phyloP scores from a whole-genome alignment of 441 rosid genomes.

The Macaranga tanarius region DNA sequence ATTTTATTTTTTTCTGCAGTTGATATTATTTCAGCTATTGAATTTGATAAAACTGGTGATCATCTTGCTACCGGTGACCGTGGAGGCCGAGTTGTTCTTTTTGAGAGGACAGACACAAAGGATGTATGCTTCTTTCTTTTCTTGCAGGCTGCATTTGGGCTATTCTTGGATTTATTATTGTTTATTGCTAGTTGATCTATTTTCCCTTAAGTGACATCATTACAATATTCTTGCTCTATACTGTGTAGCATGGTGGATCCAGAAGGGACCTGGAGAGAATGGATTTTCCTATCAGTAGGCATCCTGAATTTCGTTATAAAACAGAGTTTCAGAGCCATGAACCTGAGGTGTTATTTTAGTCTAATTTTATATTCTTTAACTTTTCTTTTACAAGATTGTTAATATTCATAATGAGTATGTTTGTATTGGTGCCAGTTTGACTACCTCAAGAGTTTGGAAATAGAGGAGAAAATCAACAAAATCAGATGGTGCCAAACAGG shows the following conservation, averaged over 20 bases:
- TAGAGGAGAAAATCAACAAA: constrained; percentile 97
- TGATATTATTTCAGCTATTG: constrained; percentile 93
- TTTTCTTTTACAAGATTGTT: background rate
- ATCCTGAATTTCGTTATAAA: constrained; percentile 92
- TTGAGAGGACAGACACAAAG: constrained; percentile 73
- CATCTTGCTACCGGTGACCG: constrained; percentile 98
- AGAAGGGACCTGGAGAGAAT: constrained; percentile 74
- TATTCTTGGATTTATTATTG: constrained; percentile 11
- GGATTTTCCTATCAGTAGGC: constrained; percentile 59
- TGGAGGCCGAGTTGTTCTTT: constrained; percentile 94
- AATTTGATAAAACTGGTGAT: constrained; percentile 84
- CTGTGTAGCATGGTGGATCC: constrained; percentile 59
- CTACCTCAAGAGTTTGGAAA: constrained; percentile 97
- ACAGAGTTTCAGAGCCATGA: constrained; percentile 99
- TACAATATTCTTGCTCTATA: background rate
- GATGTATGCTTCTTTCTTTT: constrained; percentile 51
- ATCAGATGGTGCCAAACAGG: constrained; percentile 95
- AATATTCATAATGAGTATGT: background rate
- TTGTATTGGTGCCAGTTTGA: constrained; percentile 59
- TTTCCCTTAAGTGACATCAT: background rate
- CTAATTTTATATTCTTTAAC: constrained; percentile 12
- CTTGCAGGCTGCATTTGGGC: constrained; percentile 5
- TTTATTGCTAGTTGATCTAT: background rate
- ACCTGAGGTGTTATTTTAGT: constrained; percentile 65
- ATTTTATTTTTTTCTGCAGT: constrained; percentile 55